Evolutionary conservation across 2,329 filamentous ascomycete species (phyloP), one percentile per base, ranked within the genome.

Genomic region (Graphium sp.): DNA sequence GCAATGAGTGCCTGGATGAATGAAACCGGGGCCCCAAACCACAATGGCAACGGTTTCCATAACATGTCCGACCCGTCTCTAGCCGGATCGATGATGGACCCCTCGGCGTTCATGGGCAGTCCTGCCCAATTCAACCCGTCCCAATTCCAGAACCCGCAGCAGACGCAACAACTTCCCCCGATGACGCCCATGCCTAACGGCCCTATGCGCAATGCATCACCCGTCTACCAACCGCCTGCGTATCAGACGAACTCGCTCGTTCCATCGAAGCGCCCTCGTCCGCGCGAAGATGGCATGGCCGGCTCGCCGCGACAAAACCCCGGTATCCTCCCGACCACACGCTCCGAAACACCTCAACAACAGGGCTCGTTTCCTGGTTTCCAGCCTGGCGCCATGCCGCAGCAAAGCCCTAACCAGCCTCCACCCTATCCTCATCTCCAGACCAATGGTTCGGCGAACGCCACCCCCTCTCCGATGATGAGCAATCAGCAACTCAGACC

Each of bases 381-480:
- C 49, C 79, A 75, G 46, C 66, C 62, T 34, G 68, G 66, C 42
- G 56, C 59, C 36, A 73, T 74, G 49, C 61, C 62, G 27, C 66
- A 64, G 43, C 69, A 68, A 45, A 68, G 67, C 38, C 66, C 71
- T 29, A 56, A 59, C 23, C 75, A 77, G 44, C 71, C 73, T 34
- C n/a, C n/a, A n/a, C 71, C 71, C 32, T 92, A 87, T 47, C 73
- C 82, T 36, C 85, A 93, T 54, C 66, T 92, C 31, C 79, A 83
- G 44, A 71, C 78, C 39, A 77, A 80, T 43, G 75, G 76, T 29
- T 84, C 83, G 4, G 66, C 73, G 28, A 89, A 84, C 49, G 78
- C 82, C 35, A 93, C 83, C 22, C 87, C 87, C 8, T 95, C 89
- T 6, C 89, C 89, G 17, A 87, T 91, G 36, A 84, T 94, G 71